phyloP scores from a whole-genome alignment of 2,329 filamentous ascomycete genomes.

The Aspergillus floridensis region DNA sequence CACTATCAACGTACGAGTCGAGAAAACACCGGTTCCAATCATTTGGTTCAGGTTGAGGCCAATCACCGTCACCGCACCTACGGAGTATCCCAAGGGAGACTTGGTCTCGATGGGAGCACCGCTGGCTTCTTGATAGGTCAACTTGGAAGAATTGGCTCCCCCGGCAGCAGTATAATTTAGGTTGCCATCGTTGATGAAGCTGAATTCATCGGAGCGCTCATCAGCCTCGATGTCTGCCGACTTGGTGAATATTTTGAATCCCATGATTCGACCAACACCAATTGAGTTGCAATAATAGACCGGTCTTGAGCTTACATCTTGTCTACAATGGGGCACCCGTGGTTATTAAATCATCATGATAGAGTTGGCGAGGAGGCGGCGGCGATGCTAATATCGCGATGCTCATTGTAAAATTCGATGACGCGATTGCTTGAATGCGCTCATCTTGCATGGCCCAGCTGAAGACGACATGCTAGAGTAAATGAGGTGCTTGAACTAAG shows the following conservation, averaged over 20 bases:
- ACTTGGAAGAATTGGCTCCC: constrained; percentile 46
- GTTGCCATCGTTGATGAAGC: constrained; percentile 10
- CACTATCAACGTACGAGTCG: constrained; percentile 54
- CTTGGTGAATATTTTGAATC: neutral
- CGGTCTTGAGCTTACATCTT: neutral
- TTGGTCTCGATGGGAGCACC: constrained; percentile 60
- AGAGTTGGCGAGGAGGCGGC: neutral
- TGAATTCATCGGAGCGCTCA: neutral
- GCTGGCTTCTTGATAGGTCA: constrained; percentile 59
- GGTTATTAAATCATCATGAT: neutral
- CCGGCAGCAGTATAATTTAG: constrained; percentile 17
- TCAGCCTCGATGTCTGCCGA: neutral
- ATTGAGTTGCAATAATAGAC: too few species aligned
- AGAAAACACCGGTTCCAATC: constrained; percentile 64
- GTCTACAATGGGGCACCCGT: neutral
- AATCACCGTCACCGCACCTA: constrained; percentile 56
- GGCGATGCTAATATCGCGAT: neutral
- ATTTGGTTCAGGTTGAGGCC: constrained; percentile 63
- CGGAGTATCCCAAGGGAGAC: constrained; percentile 60
- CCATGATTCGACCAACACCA: constrained; percentile 7
- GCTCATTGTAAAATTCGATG: constrained; percentile 8
- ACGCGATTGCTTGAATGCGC: constrained; percentile 4
- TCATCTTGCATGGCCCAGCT: neutral
- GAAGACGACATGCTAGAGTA: neutral
- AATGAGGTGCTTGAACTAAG: constrained; percentile 4